These are phyloP conservation scores for Penicillium freii DNA, from an alignment of 2,329 filamentous ascomycete genomes.

Conservation along the genomic window DNA sequence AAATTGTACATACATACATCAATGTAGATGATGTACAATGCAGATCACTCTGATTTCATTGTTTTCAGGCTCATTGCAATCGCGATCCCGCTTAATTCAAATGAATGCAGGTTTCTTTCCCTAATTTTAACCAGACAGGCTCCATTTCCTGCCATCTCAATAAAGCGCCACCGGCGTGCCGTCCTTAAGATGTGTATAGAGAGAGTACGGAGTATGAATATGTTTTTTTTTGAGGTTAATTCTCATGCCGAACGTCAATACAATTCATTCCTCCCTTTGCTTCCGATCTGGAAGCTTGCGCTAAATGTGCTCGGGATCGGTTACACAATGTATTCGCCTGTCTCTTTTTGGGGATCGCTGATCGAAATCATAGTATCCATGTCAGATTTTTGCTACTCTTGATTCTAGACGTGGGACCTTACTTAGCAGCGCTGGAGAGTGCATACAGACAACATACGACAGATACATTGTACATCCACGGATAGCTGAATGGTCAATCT, in stretches of 20 bases:
- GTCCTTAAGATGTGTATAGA: conserved; percentile 12
- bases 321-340: not conserved
- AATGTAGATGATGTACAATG: conserved; percentile 8
- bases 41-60: conserved; percentile 15
- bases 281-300: conserved; percentile 1
- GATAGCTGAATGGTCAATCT: not conserved
- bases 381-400: not conserved
- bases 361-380: not conserved
- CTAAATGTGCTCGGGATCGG: not conserved
- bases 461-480: not conserved
- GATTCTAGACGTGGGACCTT: conserved; percentile 1
- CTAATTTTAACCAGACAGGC: not conserved
- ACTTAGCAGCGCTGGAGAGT: not conserved
- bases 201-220: not conserved
- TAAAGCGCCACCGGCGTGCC: conserved; percentile 1
- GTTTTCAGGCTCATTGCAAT: conserved; percentile 8
- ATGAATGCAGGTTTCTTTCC: not conserved
- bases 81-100: conserved; percentile 1
- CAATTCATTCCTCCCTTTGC: not conserved
- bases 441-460: not conserved
- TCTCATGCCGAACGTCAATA: not conserved
- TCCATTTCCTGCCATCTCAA: not conserved
- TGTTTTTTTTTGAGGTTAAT: conserved; percentile 14
- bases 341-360: not conserved
- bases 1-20: not conserved